Conservation (phyloP, 306 rosid genomes). For the Biancaea sappan region DNA sequence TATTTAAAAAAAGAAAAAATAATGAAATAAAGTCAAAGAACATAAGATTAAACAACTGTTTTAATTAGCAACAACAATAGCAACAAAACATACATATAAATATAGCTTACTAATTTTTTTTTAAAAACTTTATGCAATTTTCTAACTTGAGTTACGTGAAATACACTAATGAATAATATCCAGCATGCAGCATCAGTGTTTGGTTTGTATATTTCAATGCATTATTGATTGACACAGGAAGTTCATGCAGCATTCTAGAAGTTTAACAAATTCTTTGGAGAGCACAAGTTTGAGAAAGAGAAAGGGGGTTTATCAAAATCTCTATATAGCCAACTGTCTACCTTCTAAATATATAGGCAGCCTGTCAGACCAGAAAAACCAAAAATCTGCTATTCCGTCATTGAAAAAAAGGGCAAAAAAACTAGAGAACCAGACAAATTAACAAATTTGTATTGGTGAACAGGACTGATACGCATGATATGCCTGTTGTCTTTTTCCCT, state of each 20-base stretch:
- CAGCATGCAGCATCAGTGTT: constrained; percentile 13
- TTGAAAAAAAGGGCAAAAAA: too few species aligned
- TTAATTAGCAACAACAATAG: constrained; percentile 5
- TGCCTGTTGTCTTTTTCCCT: too few species aligned
- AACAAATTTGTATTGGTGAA: neutral
- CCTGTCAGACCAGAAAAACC: too few species aligned
- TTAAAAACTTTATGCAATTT: constrained; percentile 2
- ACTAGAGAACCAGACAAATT: neutral
- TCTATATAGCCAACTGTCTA: neutral
- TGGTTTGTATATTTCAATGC: neutral
- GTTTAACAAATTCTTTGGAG: constrained; percentile 1
- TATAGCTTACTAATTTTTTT: constrained; percentile 2
- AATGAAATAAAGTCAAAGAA: constrained; percentile 24
- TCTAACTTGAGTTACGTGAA: constrained; percentile 21
- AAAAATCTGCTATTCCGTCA: neutral
- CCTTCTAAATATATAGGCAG: too few species aligned
- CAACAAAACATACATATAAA: neutral
- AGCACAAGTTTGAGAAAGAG: neutral
- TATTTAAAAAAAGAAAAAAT: neutral
- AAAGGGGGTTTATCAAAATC: constrained; percentile 8
- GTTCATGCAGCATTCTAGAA: constrained; percentile 14
- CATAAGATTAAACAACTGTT: constrained; percentile 10
- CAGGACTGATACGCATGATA: too few species aligned
- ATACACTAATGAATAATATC: constrained; percentile 12
- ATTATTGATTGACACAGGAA: constrained; percentile 1